Conservation (phyloP, 306 rosid species). For the Casuarina cunninghamiana region DNA sequence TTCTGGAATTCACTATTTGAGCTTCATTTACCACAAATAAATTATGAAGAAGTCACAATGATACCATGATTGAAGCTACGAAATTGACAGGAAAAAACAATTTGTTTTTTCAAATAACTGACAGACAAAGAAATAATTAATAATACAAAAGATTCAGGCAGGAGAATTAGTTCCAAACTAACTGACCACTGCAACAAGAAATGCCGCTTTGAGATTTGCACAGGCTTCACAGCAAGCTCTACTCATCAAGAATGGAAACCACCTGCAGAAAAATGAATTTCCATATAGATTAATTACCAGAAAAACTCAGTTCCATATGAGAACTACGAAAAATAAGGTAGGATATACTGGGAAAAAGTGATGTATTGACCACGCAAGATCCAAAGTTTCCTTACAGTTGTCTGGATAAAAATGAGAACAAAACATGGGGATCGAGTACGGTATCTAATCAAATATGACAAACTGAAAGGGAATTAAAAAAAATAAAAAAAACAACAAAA, state of each 20-base stretch:
- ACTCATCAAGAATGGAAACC: slow-evolving; percentile 91
- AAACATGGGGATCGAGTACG: not conserved
- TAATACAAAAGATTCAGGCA: not conserved
- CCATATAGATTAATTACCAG: slow-evolving; percentile 25
- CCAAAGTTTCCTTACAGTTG: not conserved
- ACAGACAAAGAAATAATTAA: not conserved
- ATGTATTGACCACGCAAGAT: slow-evolving; percentile 3
- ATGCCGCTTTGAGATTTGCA: slow-evolving; percentile 99
- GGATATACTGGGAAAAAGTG: not conserved
- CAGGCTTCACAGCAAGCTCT: slow-evolving; percentile 98
- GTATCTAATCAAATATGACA: not conserved
- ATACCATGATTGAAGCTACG: not conserved
- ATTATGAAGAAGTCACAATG: slow-evolving; percentile 2
- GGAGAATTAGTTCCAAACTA: not conserved
- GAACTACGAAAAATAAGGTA: not conserved
- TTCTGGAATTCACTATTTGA: not conserved
- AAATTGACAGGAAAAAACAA: not conserved
- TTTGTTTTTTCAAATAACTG: not conserved
- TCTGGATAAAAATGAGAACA: not conserved
- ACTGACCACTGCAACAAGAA: slow-evolving; percentile 96
- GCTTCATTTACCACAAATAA: not conserved
- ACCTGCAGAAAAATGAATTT: slow-evolving; percentile 50
- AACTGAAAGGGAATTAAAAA: not conserved
- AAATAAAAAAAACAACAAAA: slow-evolving; percentile 13
- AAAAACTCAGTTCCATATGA: slow-evolving; percentile 12